Conservation (phyloP, 139 green algal genomes). For the Chlamydomonas sphaeroides region DNA sequence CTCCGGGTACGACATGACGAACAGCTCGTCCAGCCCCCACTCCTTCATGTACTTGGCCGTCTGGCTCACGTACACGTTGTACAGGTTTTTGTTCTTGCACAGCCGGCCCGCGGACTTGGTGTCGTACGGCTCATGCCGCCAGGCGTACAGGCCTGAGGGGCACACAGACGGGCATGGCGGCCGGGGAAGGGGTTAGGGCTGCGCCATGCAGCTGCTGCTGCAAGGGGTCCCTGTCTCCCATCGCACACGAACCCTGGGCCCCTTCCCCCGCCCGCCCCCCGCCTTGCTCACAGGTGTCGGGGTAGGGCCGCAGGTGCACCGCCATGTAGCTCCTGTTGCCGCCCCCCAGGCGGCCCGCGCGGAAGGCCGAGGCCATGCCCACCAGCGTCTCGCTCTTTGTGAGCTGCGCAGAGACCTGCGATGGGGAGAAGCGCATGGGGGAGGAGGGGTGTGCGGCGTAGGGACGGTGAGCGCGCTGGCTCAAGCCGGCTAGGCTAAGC, state of each 20-base stretch:
- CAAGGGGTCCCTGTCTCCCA: too few species aligned
- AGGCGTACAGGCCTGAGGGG: slow-evolving; percentile 6
- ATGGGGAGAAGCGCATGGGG: not conserved
- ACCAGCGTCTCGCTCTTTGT: slow-evolving; percentile 25
- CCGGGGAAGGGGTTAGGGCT: too few species aligned
- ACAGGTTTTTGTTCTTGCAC: slow-evolving; percentile 41
- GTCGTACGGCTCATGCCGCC: not conserved
- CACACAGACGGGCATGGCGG: too few species aligned
- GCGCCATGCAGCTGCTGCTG: too few species aligned
- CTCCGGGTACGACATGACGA: slow-evolving; percentile 31
- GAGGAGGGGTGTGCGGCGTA: not conserved
- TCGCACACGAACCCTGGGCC: too few species aligned
- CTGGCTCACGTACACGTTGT: slow-evolving; percentile 14
- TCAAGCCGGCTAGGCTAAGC: too few species aligned
- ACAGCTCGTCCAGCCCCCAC: not conserved
- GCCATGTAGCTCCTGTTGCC: not conserved
- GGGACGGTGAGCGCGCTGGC: too few species aligned
- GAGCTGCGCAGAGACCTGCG: slow-evolving; percentile 24
- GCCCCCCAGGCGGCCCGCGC: not conserved
- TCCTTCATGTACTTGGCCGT: not conserved
- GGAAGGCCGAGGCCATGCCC: not conserved
- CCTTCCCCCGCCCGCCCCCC: too few species aligned
- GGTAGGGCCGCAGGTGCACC: slow-evolving; percentile 37
- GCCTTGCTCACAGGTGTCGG: slow-evolving; percentile 38
- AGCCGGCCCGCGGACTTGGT: not conserved